Percentiles rank a stretch among this genome's conserved stretches.
Conservation (phyloP, 768 basidiomycete genomes). For the Lepiota venenata region DNA sequence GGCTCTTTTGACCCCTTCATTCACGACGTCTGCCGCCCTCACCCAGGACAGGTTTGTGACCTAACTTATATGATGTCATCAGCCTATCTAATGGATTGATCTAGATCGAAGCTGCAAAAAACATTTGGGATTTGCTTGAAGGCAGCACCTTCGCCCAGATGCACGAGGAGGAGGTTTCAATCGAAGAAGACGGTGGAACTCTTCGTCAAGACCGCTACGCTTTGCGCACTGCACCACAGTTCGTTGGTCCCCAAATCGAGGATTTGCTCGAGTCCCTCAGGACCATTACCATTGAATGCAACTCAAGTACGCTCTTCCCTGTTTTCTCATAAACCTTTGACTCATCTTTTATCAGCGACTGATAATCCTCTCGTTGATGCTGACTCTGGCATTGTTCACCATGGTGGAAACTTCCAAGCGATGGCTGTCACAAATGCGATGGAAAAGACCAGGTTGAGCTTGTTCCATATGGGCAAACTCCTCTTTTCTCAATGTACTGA, state of each 20-base stretch:
- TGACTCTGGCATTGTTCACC: constrained; percentile 61
- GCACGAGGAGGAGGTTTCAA: constrained; percentile 68
- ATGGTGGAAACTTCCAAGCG: constrained; percentile 90
- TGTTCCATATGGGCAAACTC: constrained; percentile 71
- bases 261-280: constrained; percentile 66
- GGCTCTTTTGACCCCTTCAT: constrained; percentile 80
- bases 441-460: constrained; percentile 77
- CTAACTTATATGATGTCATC: neutral
- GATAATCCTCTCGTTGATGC: constrained; percentile 84
- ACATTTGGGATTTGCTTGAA: constrained; percentile 64
- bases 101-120: constrained; percentile 67
- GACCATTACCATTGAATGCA: constrained; percentile 71
- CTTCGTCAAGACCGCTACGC: constrained; percentile 82
- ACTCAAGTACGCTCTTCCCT: constrained; percentile 58
- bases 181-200: constrained; percentile 67
- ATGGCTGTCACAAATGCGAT: constrained; percentile 83
- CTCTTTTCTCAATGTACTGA: constrained; percentile 68
- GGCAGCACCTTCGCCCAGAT: constrained; percentile 65
- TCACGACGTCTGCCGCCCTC: constrained; percentile 69
- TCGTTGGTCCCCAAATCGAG: constrained; percentile 83
- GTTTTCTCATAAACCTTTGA: neutral
- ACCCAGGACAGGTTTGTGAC: constrained; percentile 66
- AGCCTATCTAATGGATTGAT: constrained; percentile 1
- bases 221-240: constrained; percentile 76
- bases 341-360: constrained; percentile 50